Conservation (phyloP, 345 rosid species). For the Salix purpurea region DNA sequence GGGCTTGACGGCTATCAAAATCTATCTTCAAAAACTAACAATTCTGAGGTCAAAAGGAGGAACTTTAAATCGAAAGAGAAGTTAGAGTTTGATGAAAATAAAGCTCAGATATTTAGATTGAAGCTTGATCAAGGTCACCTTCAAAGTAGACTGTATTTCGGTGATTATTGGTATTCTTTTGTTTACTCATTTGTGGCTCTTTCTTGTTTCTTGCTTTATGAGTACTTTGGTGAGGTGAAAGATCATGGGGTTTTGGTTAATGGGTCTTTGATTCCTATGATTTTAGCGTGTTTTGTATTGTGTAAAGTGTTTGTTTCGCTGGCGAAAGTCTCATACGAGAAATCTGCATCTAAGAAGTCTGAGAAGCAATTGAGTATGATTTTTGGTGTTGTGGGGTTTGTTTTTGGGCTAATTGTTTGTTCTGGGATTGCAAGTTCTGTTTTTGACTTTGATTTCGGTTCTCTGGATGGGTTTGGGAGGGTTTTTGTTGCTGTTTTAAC, state of each 20-base stretch:
- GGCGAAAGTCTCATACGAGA: constrained; percentile 58
- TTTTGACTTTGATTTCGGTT: constrained; percentile 59
- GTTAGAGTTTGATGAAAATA: constrained; percentile 78
- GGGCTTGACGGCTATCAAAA: constrained; percentile 25
- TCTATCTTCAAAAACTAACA: constrained; percentile 32
- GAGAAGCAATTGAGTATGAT: constrained; percentile 61
- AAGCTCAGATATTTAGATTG: constrained; percentile 89
- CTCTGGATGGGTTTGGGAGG: constrained; percentile 50
- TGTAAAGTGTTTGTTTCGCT: constrained; percentile 47
- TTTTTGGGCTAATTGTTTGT: constrained; percentile 46
- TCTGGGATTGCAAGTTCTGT: constrained; percentile 40
- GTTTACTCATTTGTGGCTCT: constrained; percentile 37
- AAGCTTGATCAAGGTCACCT: constrained; percentile 81
- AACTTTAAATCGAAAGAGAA: constrained; percentile 57
- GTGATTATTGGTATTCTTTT: constrained; percentile 49
- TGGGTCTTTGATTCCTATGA: constrained; percentile 55
- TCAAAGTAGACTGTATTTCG: constrained; percentile 60
- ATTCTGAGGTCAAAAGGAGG: constrained; percentile 41
- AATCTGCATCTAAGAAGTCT: constrained; percentile 78
- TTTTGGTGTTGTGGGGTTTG: constrained; percentile 55
- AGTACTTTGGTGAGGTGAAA: constrained; percentile 27
- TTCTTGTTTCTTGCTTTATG: constrained; percentile 50
- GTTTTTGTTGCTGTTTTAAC: constrained; percentile 41
- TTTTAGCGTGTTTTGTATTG: constrained; percentile 44
- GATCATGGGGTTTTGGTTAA: constrained; percentile 42